These are phyloP conservation scores for Erythrobasidium hasegawianum DNA, from an alignment of 1,284 basidiomycete genomes.

Conservation along the genomic window DNA sequence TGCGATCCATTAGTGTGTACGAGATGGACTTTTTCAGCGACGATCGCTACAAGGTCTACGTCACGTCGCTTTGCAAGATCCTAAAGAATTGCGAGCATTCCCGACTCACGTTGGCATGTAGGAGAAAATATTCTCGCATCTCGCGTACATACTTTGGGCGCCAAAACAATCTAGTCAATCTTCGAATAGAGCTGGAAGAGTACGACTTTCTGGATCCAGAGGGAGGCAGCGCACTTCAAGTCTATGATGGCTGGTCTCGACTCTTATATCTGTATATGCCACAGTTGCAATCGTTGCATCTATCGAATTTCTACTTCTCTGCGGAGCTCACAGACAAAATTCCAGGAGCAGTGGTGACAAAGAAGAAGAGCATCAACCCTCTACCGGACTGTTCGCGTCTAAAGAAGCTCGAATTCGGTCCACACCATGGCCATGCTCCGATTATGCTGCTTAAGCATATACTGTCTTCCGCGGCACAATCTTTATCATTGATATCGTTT, in stretches of 20 bases:
- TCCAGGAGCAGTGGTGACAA: background rate
- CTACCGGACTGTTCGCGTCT: background rate
- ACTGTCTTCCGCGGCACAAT: too few relatives aligned
- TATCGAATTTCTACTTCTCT: background rate
- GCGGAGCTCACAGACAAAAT: background rate
- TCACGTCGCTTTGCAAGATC: background rate
- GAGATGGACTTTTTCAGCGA: too few relatives aligned
- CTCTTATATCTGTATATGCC: background rate
- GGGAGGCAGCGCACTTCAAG: background rate
- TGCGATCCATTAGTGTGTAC: background rate
- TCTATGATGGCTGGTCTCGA: background rate
- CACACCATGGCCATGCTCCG: background rate
- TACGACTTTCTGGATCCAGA: background rate
- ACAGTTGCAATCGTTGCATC: background rate
- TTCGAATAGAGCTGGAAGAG: background rate
- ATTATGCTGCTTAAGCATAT: background rate
- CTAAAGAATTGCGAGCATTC: background rate
- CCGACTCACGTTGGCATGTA: too few relatives aligned
- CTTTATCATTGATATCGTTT: too few relatives aligned
- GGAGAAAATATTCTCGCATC: background rate
- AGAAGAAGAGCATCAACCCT: background rate
- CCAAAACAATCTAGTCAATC: background rate
- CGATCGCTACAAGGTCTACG: background rate
- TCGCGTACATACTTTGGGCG: background rate
- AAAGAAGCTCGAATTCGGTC: background rate